Evolutionary conservation across 75 land plant genomes (phyloP), one percentile per base, ranked within the genome.

Genomic region (Adiantum capillusveneris): DNA sequence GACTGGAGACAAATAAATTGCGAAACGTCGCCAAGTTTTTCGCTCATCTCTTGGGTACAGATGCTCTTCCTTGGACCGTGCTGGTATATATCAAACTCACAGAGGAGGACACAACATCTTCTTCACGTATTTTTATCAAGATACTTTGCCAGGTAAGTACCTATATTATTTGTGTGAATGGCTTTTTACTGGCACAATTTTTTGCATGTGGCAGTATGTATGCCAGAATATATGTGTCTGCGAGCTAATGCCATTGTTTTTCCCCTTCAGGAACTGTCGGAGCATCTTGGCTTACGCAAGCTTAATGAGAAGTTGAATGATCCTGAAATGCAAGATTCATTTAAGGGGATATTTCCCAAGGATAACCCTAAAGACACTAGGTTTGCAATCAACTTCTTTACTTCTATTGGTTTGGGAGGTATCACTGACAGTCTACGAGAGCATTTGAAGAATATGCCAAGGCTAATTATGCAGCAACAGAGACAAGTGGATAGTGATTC

Each of bases 11-110:
- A 11, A 86, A 79, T 49, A 86, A 90, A 41, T 64, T 90, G 18
- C 66, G 91, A 0, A 90, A 90, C 62, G 96, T 90, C 11, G 96
- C 96, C n/a, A 91, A 87, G 60, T 81, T 87, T 62, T 91, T 91
- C 75, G 92, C 93, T 0, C 97, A 91, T 69, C 61, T 91, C 18
- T 78, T 91, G 28, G 93, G 86, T 18, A 87, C 92, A 1, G 79
- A 80, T 75, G 88, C 86, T 21, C 79, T 91, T 29, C 81, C 97
- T n/a, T 91, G 88, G 97, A 84, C 79, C 62, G 78, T 82, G 17
- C 60, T 91, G 41, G 81, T 80, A 1, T 87, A 91, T 25, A 84
- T 91, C 57, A 73, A 84, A 17, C 59, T 87, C 53, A 87, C 96
- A 1, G 93, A 90, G 60, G 92, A 87, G 53, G 96, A 86, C 42